Base-by-base conservation (phyloP, 2,329 filamentous ascomycete genomes). In the Didymella keratinophila region DNA sequence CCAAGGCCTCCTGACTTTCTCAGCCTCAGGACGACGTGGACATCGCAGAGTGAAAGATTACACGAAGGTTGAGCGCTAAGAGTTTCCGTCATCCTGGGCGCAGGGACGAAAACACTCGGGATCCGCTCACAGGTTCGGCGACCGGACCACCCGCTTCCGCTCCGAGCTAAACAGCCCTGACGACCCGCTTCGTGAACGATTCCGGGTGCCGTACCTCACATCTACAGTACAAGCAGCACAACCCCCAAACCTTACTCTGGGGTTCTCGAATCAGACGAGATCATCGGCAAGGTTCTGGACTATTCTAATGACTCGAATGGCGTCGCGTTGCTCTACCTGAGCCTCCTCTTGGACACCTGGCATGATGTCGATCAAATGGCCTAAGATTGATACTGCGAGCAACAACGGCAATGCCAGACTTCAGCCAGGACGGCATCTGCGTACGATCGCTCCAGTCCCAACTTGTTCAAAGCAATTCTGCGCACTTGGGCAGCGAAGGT, bases 61-160 rank as follows among this genome's bases (percentile, higher is more conserved):
- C 32, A 46, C 30, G 30, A 28, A 20, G 52, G 56, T 58, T 52
- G 49, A 63, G 52, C 42, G 32, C 36, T 44, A 52, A 57, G 54
- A 37, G 23, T 61, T 53, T 51, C 44, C 53, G 51, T 44, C 36
- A 46, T 23, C 37, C 51, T 52, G 36, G 54, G n/a, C 45, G 36
- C 27, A 49, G 48, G 66, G 68, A 69, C 66, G 59, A 66, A 70
- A 62, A 54, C 47, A 36, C 32, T 56, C 67, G 63, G 67, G 50
- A 52, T 49, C 52, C 44, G 7, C 43, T 58, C 56, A 52, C 50
- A 48, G 34, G 49, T 56, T 70, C 69, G 66, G 68, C 49, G 44
- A 60, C 44, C 64, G 59, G 61, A 57, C 59, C 52, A 53, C 63
- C 57, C 61, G 61, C 47, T 55, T 67, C 65, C 65, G 60, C 59